Evolutionary conservation across 2,329 filamentous ascomycete species (phyloP), one percentile per base, ranked within the genome.

Genomic region (Penicillium paneum): DNA sequence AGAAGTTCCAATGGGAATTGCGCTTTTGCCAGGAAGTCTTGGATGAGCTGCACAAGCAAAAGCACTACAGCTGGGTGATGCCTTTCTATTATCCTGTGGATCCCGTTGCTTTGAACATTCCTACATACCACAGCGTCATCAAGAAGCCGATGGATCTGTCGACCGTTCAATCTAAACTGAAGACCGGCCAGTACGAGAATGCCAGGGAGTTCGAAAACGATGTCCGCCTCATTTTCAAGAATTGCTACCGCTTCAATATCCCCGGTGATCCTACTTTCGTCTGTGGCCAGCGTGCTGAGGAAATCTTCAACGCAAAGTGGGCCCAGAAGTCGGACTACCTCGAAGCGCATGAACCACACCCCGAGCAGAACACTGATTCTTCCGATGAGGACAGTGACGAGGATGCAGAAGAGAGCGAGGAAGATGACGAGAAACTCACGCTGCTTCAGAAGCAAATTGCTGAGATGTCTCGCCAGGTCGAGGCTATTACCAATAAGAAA

Each of bases 81-180:
- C 87, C 89, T 55, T 99, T 99, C 76, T 77, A 90, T 65, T 77
- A 83, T 8, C 89, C 94, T 0, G 94, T 99, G 19, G 94, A 99
- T 69, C 91, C 94, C 0, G 92, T 97, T 34, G 93, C 92, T 0
- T 78, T 97, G 50, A 91, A 93, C 70, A 97, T 97, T 56, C 94
- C 94, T 0, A 87, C 88, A 24, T 99, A 99, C 71, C 90, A 94
- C 71, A 91, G 88, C 66, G 80, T 97, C 58, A 91, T 99, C 76
- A 97, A 96, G 79, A 91, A 92, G 70, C 94, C 94, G 0, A 99
- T 97, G 93, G 93, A 99, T 71, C 79, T 97, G 46, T 80, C 82
- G 15, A 96, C 90, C n/a, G 88, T 96, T 67, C 80, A 83, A 34
- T 80, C 81, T 39, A 95, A 95, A 74, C 80, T 97, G 38, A 84